Evolutionary conservation across 768 basidiomycete genomes (phyloP).

Genomic region (Psilocybe subaeruginosa): DNA sequence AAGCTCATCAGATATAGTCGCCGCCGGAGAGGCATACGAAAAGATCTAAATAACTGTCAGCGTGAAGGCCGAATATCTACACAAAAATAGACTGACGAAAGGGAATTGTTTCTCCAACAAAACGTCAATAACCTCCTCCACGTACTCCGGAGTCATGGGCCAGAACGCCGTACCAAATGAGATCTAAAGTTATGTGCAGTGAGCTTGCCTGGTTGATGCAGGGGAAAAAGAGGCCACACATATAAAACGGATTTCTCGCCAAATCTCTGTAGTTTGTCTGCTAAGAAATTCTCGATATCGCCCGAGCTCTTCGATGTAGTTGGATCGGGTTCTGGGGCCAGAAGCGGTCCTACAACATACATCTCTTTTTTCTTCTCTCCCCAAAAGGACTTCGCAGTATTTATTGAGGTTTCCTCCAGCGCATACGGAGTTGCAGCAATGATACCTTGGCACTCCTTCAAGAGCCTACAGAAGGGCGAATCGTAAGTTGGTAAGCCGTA

Average conservation of each 20-base stretch:
- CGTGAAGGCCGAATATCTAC: background rate
- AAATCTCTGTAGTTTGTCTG: slow-evolving; percentile 6
- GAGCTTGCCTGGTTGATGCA: background rate
- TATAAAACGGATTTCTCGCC: slow-evolving; percentile 15
- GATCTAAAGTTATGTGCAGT: slow-evolving; percentile 2
- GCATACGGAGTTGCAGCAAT: slow-evolving; percentile 7
- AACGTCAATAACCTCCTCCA: slow-evolving; percentile 15
- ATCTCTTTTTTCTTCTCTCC: background rate
- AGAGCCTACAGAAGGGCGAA: background rate
- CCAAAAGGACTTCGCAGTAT: slow-evolving; percentile 5
- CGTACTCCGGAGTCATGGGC: slow-evolving; percentile 12
- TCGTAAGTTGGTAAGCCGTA: background rate
- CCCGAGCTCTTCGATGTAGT: background rate
- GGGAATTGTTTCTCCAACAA: slow-evolving; percentile 17
- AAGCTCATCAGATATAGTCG: slow-evolving; percentile 3
- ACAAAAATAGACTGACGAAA: slow-evolving; percentile 10
- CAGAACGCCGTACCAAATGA: slow-evolving; percentile 20
- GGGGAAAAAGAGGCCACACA: background rate
- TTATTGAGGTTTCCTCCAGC: slow-evolving; percentile 8
- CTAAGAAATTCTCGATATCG: slow-evolving; percentile 11
- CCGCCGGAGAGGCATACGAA: slow-evolving; percentile 5
- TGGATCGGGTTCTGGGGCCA: background rate
- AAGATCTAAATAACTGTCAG: slow-evolving; percentile 6
- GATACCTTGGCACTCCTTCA: slow-evolving; percentile 9
- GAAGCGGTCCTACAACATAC: slow-evolving; percentile 13